Evolutionary conservation across 257 asterid genomes (phyloP), one percentile per base, ranked within the genome.

Genomic region (Penstemon barbatus): DNA sequence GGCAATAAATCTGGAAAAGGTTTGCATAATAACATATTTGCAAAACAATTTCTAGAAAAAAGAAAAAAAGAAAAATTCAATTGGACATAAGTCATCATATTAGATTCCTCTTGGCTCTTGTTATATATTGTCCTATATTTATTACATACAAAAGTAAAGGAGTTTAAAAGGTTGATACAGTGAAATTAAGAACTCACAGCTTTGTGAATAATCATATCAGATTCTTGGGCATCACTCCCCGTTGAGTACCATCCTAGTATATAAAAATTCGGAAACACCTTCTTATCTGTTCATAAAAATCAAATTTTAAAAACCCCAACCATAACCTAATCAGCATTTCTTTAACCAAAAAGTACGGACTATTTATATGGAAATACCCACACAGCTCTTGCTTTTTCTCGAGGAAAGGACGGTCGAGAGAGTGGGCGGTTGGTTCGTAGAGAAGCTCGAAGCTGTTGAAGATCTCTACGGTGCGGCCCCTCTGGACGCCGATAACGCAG

Each of bases 361-460:
- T 25, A 25, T 25, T 25, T 25, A 25, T 25, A 25, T 25, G 33
- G 33, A 19, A 53, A 54, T 48, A 73, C 95, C 56, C 57, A 93
- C 99, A 93, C 6, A 93, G 99, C 85, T 93, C 99, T 74, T 93
- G 99, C 79, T 93, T 93, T 77, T 93, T 93, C 76, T 88, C 96
- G 66, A 93, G 89, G 68, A 88, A 93, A 70, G 81, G 74, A 46
- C 96, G 97, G 84, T 88, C 97, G 42, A 93, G 87, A 2, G 97
- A 77, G 64, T 83, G 85, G 12, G 95, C 81, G 40, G 50, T 39
- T 54, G 84, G 69, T 77, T 93, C 97, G 73, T 80, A 90, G 53
- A 90, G 86, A 58, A 93, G 96, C 77, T 93, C 99, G 72, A 93
- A 90, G 71, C 96, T 93, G 77, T 93, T 90, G 83, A 93, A 93